These are phyloP conservation scores for Hemileccinum impolitum DNA, from an alignment of 768 basidiomycete species.

Conservation along the genomic window DNA sequence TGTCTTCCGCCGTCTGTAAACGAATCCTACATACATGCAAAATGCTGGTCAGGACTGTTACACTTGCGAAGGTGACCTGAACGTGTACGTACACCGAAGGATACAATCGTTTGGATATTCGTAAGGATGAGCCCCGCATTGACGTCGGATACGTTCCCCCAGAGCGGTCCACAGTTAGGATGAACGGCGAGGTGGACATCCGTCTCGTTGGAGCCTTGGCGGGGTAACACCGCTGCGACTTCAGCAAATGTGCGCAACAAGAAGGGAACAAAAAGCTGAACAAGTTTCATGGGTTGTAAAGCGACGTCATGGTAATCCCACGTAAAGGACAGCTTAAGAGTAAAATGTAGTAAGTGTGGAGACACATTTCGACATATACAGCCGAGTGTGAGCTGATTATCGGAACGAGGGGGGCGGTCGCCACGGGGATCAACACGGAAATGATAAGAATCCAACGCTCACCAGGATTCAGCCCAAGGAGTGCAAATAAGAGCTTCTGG, in stretches of 20 bases:
- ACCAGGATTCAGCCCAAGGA: conserved; percentile 8
- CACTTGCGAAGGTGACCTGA: neutral
- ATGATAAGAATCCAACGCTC: neutral
- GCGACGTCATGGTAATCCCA: neutral
- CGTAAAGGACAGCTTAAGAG: neutral
- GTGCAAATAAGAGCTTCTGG: conserved; percentile 7
- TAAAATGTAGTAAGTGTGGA: neutral
- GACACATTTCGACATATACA: neutral
- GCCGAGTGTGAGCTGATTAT: neutral
- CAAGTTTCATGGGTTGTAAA: neutral
- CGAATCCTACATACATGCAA: conserved; percentile 35
- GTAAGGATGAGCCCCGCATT: conserved; percentile 44
- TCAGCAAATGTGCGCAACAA: conserved; percentile 8
- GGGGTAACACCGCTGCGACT: neutral
- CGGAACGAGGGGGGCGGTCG: neutral
- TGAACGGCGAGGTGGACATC: conserved; percentile 43
- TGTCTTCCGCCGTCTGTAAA: conserved; percentile 49
- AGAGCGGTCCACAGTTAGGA: conserved; percentile 42
- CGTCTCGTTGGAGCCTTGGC: conserved; percentile 14
- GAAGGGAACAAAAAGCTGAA: neutral
- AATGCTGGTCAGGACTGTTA: neutral
- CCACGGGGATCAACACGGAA: neutral
- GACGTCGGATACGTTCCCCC: conserved; percentile 41
- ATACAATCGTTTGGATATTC: conserved; percentile 44
- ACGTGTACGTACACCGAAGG: conserved; percentile 42